phyloP scores from a whole-genome alignment of 139 green algal species.

The Volvox africanus region DNA sequence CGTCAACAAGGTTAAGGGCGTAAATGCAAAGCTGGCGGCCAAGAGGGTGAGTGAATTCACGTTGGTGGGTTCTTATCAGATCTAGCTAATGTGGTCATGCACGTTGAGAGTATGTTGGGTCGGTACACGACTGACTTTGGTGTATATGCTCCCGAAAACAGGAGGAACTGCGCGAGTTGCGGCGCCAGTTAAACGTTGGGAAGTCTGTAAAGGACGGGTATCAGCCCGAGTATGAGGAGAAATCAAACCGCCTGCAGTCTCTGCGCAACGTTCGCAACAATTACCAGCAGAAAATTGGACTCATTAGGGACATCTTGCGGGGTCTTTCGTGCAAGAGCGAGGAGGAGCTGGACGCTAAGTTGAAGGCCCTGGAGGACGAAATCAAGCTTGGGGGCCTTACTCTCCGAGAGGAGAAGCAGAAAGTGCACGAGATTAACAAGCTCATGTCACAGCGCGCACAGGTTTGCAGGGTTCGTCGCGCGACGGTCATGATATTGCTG shows the following conservation, averaged over 20 bases:
- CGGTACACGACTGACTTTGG: neutral
- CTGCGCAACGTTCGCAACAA: constrained; percentile 57
- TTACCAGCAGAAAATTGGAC: constrained; percentile 12
- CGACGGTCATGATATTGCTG: too few relatives aligned
- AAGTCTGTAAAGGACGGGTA: constrained; percentile 58
- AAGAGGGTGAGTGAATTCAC: constrained; percentile 61
- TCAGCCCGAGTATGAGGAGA: constrained; percentile 72
- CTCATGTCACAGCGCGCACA: constrained; percentile 45
- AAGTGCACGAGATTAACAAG: constrained; percentile 60
- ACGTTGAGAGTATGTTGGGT: neutral
- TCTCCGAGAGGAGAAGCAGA: constrained; percentile 68
- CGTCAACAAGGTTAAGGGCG: constrained; percentile 63
- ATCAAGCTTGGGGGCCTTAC: constrained; percentile 56
- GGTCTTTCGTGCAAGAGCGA: constrained; percentile 66
- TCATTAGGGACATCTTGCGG: constrained; percentile 44
- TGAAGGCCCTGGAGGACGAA: constrained; percentile 61
- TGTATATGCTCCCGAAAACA: constrained; percentile 31
- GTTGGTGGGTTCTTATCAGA: neutral
- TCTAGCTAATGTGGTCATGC: neutral
- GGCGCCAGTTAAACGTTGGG: constrained; percentile 59
- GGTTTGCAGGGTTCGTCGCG: neutral
- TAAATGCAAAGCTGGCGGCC: constrained; percentile 56
- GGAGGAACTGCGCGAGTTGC: constrained; percentile 63
- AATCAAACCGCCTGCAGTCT: constrained; percentile 62
- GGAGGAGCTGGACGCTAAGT: constrained; percentile 67